A percentile compares a stretch with the other conserved stretches of the same genome.
Evolutionary conservation across 768 basidiomycete genomes (phyloP).

Genomic region (Cyathus striatus): DNA sequence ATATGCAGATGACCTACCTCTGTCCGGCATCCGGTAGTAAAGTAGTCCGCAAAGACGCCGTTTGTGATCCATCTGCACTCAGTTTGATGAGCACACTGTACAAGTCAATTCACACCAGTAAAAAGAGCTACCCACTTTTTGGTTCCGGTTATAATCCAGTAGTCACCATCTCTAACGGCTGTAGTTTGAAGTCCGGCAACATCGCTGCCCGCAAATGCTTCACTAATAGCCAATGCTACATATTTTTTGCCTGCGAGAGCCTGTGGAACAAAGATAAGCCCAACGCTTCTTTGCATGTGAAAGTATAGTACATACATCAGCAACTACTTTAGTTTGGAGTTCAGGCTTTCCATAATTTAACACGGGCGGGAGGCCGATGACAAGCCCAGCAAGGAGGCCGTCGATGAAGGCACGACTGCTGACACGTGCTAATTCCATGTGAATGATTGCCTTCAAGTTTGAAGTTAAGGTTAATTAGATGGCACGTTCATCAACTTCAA

Average conservation of each 20-base stretch:
- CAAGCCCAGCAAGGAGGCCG: conserved; percentile 73
- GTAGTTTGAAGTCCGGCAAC: conserved; percentile 82
- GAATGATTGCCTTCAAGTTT: conserved; percentile 59
- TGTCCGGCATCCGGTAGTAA: conserved; percentile 74
- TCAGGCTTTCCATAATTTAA: conserved; percentile 83
- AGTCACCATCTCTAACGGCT: conserved; percentile 78
- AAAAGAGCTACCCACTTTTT: conserved; percentile 61
- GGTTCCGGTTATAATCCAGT: conserved; percentile 88
- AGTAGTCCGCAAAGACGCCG: conserved; percentile 80
- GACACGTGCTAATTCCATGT: conserved; percentile 78
- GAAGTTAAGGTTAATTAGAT: neutral
- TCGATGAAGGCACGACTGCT: conserved; percentile 87
- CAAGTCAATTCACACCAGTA: neutral
- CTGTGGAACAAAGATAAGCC: too few species aligned
- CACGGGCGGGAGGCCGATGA: conserved; percentile 87
- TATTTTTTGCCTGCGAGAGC: conserved; percentile 71
- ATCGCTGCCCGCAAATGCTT: conserved; percentile 90
- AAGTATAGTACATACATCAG: conserved; percentile 42
- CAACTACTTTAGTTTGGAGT: conserved; percentile 63
- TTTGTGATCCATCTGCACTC: conserved; percentile 82
- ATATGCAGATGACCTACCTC: conserved; percentile 33
- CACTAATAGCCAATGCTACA: conserved; percentile 86
- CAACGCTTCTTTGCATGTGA: too few species aligned
- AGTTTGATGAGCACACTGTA: too few species aligned
- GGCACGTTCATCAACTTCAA: conserved; percentile 3